phyloP scores from a whole-genome alignment of 441 rosid species.

The Manihot esculenta region DNA sequence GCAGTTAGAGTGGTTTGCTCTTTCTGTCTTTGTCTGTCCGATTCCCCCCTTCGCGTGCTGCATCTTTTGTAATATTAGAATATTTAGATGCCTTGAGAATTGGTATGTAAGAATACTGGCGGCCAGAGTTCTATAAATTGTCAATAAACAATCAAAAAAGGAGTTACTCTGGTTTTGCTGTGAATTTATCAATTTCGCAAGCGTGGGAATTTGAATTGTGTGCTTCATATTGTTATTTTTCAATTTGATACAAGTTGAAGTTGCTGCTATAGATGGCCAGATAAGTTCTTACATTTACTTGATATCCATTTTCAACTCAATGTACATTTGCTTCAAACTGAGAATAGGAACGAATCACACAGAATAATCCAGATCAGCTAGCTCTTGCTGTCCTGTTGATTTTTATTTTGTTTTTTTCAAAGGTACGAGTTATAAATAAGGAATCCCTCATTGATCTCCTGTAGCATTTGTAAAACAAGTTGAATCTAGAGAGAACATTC shows the following conservation, averaged over 20 bases:
- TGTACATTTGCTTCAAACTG: no score
- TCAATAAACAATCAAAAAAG: conserved; percentile 21
- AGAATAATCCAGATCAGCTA: neutral
- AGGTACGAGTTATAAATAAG: no score
- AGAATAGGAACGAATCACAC: no score
- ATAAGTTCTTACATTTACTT: neutral
- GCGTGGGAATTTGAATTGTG: no score
- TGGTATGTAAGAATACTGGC: conserved; percentile 28
- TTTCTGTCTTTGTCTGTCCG: no score
- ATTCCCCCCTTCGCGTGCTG: neutral
- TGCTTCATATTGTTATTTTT: neutral
- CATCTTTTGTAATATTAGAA: conserved; percentile 15
- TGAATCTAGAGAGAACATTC: no score
- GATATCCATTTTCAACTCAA: no score
- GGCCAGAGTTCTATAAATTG: conserved; percentile 27
- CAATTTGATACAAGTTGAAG: neutral
- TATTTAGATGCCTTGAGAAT: conserved; percentile 23
- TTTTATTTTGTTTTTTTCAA: no score
- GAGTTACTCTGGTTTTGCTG: neutral
- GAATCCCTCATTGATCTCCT: no score
- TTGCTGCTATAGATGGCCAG: neutral
- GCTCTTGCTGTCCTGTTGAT: neutral
- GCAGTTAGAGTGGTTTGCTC: conserved; percentile 37
- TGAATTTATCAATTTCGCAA: neutral
- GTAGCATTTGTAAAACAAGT: no score